Conservation (phyloP, 306 rosid genomes). For the Vicia sativa region DNA sequence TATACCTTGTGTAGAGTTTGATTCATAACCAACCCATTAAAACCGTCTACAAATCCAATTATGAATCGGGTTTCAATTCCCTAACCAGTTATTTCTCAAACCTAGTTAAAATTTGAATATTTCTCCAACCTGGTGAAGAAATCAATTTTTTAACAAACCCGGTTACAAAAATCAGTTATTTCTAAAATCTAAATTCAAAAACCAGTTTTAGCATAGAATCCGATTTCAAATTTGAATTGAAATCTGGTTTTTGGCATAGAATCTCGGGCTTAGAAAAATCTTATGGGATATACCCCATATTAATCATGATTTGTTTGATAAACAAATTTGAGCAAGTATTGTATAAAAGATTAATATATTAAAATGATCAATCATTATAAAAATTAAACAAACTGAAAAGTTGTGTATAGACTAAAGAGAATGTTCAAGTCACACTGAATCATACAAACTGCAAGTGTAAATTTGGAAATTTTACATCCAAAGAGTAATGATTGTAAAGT, state of each 20-base stretch:
- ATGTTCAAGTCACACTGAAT: not conserved
- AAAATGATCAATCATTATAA: not conserved
- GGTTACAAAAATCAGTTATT: too few relatives aligned
- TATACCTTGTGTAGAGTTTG: too few relatives aligned
- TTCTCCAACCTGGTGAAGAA: too few relatives aligned
- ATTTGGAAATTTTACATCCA: not conserved
- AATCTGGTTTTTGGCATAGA: not conserved
- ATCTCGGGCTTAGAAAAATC: not conserved
- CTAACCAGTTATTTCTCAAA: too few relatives aligned
- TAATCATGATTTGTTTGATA: not conserved
- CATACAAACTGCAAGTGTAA: not conserved
- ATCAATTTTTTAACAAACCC: too few relatives aligned
- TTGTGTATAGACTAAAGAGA: not conserved
- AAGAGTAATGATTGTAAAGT: slow-evolving; percentile 1
- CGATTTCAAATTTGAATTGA: not conserved
- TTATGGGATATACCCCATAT: not conserved
- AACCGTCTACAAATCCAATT: too few relatives aligned
- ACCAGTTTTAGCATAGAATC: too few relatives aligned
- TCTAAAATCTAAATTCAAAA: too few relatives aligned
- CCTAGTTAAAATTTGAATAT: too few relatives aligned
- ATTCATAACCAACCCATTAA: too few relatives aligned
- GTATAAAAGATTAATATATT: not conserved
- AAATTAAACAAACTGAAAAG: not conserved
- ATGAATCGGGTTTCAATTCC: too few relatives aligned
- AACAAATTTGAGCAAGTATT: not conserved